phyloP scores from a whole-genome alignment of 2,329 filamentous ascomycete genomes.

The Piedraia hortae region DNA sequence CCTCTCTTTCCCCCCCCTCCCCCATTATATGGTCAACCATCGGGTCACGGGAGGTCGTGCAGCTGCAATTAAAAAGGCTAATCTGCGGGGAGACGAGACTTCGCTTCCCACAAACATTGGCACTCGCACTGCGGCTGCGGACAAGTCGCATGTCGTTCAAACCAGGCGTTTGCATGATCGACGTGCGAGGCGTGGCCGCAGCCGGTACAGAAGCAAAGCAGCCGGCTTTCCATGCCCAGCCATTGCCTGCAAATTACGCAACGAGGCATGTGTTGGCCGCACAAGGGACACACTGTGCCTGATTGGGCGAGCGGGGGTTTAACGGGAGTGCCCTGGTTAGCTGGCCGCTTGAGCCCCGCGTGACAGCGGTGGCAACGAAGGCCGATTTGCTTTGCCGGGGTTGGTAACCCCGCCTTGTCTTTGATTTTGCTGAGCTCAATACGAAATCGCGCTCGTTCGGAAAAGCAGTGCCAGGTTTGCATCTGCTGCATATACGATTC shows the following conservation, averaged over 20 bases:
- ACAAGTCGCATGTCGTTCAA: constrained; percentile 25
- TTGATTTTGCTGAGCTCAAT: constrained; percentile 42
- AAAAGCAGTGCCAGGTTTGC: constrained; percentile 43
- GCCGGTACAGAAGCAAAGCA: constrained; percentile 31
- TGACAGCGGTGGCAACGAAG: constrained; percentile 54
- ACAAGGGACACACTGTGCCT: constrained; percentile 30
- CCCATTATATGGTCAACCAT: too few species aligned
- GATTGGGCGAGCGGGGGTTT: constrained; percentile 9
- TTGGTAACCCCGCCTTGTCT: too few species aligned
- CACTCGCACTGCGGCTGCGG: constrained; percentile 28
- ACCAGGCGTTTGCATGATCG: constrained; percentile 35
- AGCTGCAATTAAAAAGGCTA: too few species aligned
- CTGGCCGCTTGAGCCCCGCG: constrained; percentile 25
- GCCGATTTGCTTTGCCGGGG: constrained; percentile 40
- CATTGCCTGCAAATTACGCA: constrained; percentile 34
- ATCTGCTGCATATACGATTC: constrained; percentile 44
- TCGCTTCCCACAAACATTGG: too few species aligned
- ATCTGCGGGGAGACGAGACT: too few species aligned
- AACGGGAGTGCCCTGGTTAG: too few species aligned
- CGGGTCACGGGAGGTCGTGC: too few species aligned
- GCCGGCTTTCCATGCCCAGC: constrained; percentile 26
- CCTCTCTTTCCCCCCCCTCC: too few species aligned
- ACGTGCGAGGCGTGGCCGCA: constrained; percentile 38
- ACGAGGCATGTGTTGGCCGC: constrained; percentile 33
- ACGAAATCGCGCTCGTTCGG: constrained; percentile 50